Evolutionary conservation across 2,329 filamentous ascomycete genomes (phyloP), one percentile per base, ranked within the genome.

Genomic region (Leptodontidium sp.): DNA sequence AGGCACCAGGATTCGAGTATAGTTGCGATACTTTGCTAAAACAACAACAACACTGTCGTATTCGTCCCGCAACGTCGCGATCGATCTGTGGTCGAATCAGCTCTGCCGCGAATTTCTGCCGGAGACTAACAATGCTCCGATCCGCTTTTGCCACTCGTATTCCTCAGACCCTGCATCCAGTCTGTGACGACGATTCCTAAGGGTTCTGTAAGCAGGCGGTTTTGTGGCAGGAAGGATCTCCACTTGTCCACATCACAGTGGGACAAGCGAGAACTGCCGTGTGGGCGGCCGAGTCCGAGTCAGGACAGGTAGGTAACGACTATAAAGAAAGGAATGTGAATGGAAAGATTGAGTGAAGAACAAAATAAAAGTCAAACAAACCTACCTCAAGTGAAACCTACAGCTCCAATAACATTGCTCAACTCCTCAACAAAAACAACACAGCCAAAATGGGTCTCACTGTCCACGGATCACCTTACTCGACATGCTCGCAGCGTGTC

Each of bases 391-490:
- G 43, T 3, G n/a, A 24, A 7, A 5, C 4, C 15, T 32, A 58
- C 52, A 11, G 5, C 21, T 21, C 29, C 35, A 40, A 5, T 12
- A n/a, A 52, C 62, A 62, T 45, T 66, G 61, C 66, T 66, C 69
- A 68, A n/a, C n/a, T 21, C 7, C 6, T 50, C 47, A 8, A 50
- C 47, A 40, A 9, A 40, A 49, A 5, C 45, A 21, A 26, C n/a
- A 29, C 58, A 52, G 59, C 2, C 67, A 75, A 67, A 59, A 80
- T 80, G 78, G 71, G 70, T 63, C 68, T 80, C 70, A 78, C 78
- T 68, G 61, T 80, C 52, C 70, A 79, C 68, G 78, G 79, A 17
- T 66, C 70, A 29, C 32, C 65, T 15, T 35, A 61, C 32, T 76
- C 78, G 50, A 75, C 71, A 52, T 79, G 78, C 72, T 70, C 69